Percentiles rank a stretch among this genome's conserved stretches.
phyloP scores from a whole-genome alignment of 2,329 filamentous ascomycete species.

The Aspergillus sp. region DNA sequence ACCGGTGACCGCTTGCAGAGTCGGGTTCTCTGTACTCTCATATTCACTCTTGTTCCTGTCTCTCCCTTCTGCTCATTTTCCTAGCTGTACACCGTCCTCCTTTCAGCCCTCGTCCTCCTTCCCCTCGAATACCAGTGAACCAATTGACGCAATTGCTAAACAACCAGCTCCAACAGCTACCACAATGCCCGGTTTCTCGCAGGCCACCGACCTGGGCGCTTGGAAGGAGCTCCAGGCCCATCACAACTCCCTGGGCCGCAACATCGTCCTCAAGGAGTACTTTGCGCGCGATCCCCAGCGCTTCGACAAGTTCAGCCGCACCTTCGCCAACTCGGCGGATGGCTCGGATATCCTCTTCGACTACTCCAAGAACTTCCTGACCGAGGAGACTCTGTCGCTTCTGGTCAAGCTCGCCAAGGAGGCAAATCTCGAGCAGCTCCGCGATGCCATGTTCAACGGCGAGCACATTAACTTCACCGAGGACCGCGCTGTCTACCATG shows the following conservation, averaged over 20 bases:
- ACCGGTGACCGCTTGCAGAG: background rate
- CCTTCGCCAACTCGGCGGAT: slow-evolving; percentile 70
- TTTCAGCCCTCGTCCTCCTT: slow-evolving; percentile 1
- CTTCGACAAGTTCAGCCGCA: slow-evolving; percentile 82
- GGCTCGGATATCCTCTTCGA: slow-evolving; percentile 87
- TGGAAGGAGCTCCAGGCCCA: slow-evolving; percentile 90
- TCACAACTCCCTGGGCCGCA: slow-evolving; percentile 75
- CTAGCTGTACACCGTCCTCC: background rate
- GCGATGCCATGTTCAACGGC: slow-evolving; percentile 94
- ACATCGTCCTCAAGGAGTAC: slow-evolving; percentile 85
- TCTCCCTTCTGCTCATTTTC: too few relatives aligned
- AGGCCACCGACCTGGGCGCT: slow-evolving; percentile 73
- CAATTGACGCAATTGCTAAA: slow-evolving; percentile 9
- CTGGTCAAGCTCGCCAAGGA: slow-evolving; percentile 86
- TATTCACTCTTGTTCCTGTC: slow-evolving; percentile 1
- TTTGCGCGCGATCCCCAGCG: slow-evolving; percentile 81
- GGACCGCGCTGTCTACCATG: slow-evolving; percentile 89
- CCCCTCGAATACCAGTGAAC: slow-evolving; percentile 14
- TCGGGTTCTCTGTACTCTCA: slow-evolving; percentile 1
- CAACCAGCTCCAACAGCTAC: slow-evolving; percentile 7
- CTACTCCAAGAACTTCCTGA: slow-evolving; percentile 98
- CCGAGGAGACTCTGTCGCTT: slow-evolving; percentile 79
- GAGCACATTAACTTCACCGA: slow-evolving; percentile 99
- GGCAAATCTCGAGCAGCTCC: slow-evolving; percentile 81
- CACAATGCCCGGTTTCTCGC: slow-evolving; percentile 42